Percentiles rank a stretch among this genome's conserved stretches.
Conservation (phyloP, 768 basidiomycete genomes). For the Mycena capillaripes region DNA sequence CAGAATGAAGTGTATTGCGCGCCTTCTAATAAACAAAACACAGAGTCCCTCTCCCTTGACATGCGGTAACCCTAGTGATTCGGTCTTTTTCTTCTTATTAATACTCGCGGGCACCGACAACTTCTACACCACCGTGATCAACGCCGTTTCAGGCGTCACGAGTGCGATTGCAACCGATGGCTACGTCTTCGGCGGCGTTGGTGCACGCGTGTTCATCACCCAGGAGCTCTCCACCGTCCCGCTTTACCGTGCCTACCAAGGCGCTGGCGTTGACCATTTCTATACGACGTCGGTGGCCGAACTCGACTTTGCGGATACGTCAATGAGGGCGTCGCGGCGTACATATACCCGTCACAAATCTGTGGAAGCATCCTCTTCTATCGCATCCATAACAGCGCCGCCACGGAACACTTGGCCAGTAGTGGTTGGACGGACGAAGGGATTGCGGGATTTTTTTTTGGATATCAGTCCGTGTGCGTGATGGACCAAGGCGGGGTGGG, state of each 20-base stretch:
- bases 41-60: too few relatives aligned
- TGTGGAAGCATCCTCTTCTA: slow-evolving; percentile 14
- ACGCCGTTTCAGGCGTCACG: too few relatives aligned
- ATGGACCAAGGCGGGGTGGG: too few relatives aligned
- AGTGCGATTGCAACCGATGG: background rate
- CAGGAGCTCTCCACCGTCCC: slow-evolving; percentile 12
- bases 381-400: background rate
- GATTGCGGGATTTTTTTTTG: slow-evolving; percentile 56
- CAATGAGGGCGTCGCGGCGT: background rate
- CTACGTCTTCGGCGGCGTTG: slow-evolving; percentile 1
- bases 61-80: background rate
- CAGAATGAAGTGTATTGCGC: too few relatives aligned
- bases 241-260: background rate
- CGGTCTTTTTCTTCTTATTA: background rate
- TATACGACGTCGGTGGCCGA: background rate
- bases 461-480: too few relatives aligned
- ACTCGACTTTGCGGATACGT: background rate
- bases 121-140: background rate
- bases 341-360: background rate
- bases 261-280: background rate
- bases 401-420: background rate
- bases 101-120: background rate
- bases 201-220: background rate
- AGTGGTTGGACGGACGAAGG: background rate
- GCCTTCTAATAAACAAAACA: too few relatives aligned